These are phyloP conservation scores for Jamesozyma spencerorum DNA, from an alignment of 805 yeast genomes.

Conservation along the genomic window DNA sequence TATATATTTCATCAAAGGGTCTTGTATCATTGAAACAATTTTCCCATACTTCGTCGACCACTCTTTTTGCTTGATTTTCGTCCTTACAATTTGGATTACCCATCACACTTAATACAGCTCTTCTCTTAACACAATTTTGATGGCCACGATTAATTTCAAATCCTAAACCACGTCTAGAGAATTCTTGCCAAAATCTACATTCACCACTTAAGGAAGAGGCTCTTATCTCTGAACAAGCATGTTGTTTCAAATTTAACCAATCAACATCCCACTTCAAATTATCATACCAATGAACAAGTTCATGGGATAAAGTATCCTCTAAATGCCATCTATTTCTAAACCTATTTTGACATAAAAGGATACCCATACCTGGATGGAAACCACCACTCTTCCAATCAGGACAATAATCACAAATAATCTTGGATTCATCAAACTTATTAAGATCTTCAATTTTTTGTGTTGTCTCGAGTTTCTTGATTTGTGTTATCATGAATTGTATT, in stretches of 20 bases:
- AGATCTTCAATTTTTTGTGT: constrained; percentile 6
- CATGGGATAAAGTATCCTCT: constrained; percentile 89
- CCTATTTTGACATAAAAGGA: constrained; percentile 79
- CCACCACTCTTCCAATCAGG: constrained; percentile 85
- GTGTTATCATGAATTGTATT: constrained; percentile 78
- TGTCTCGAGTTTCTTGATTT: constrained; percentile 54
- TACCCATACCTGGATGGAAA: constrained; percentile 82
- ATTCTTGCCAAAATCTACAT: constrained; percentile 83
- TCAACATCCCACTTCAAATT: constrained; percentile 80
- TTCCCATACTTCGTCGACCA: constrained; percentile 82
- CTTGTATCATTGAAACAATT: constrained; percentile 91
- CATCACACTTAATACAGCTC: constrained; percentile 76
- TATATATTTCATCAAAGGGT: constrained; percentile 87
- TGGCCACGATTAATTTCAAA: constrained; percentile 67
- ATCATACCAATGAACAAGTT: constrained; percentile 88
- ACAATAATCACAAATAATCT: constrained; percentile 68
- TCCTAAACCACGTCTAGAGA: constrained; percentile 35
- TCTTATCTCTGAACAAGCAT: constrained; percentile 93
- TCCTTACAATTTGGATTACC: constrained; percentile 79
- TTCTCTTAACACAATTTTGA: constrained; percentile 81
- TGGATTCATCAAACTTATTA: constrained; percentile 23
- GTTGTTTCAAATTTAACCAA: constrained; percentile 78
- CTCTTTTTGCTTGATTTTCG: constrained; percentile 63
- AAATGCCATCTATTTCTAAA: constrained; percentile 64
- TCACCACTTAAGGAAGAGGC: constrained; percentile 93